Evolutionary conservation across 139 green algal species (phyloP), one percentile per base, ranked within the genome.

Genomic region (Haematococcus lacustris): DNA sequence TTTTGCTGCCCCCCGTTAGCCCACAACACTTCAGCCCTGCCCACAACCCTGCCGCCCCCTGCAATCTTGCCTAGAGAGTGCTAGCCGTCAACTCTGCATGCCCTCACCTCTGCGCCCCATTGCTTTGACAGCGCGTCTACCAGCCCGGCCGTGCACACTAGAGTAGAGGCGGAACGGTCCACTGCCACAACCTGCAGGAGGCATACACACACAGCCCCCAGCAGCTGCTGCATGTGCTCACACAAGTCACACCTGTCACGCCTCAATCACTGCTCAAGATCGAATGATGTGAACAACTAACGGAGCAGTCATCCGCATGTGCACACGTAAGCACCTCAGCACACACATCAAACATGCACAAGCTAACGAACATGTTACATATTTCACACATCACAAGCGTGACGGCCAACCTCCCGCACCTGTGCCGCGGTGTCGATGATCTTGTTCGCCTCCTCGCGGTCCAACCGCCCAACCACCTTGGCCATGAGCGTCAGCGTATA

Each of bases 81-180:
- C n/a, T n/a, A n/a, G n/a, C n/a, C n/a, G n/a, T n/a, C n/a, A n/a
- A n/a, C n/a, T n/a, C n/a, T n/a, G n/a, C n/a, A n/a, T n/a, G n/a
- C n/a, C n/a, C n/a, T n/a, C n/a, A n/a, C 34, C 25, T 78, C 75
- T 0, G 77, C 33, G 0, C 89, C 89, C 33, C 72, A 84, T 69
- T 87, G 68, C 57, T 71, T 76, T 0, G 82, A 80, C 25, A 97
- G 80, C 13, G 82, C 66, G 17, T 87, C 76, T 0, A 77, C 76
- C 51, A 97, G 77, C 3, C 59, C 78, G n/a, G 92, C 57, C 33
- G 88, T 81, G 35, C 81, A 87, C 85, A 90, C 85, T 7, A 86
- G 62, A 1, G 91, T 97, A 35, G 78, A 70, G 0, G 85, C 73
- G 21, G 76, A 88, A 37, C 82, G 71, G 72, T 97, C 91, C 9